Evolutionary conservation across 2,329 filamentous ascomycete species (phyloP), one percentile per base, ranked within the genome.

Genomic region (Harringtonia lauricola): DNA sequence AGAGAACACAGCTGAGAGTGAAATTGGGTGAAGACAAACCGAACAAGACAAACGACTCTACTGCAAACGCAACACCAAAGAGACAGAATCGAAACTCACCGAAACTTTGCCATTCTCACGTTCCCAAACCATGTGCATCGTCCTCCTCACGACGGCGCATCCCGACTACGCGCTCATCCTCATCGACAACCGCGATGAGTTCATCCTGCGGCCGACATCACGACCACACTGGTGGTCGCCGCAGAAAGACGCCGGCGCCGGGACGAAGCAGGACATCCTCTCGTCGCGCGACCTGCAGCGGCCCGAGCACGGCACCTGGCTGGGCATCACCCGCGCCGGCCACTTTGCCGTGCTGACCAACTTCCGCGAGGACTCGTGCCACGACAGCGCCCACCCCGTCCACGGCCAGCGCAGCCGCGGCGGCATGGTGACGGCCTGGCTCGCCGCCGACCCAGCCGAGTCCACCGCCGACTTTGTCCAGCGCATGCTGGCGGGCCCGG

Each of bases 181-280:
- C 47, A 68, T 88, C 57, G 78, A 88, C 64, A 90, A 90, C 60
- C 76, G 85, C 53, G 85, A 90, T 65, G 83, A 82, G 58, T 82
- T 74, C 62, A 75, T 82, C 49, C 67, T 80, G 14, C 70, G 78
- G 24, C 78, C 78, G 4, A 82, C 78, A 2, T 78, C 72, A 42
- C 66, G 73, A 46, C 77, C 77, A 8, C 71, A 79, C 58, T 82
- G 77, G 77, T 82, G 77, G 76, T 58, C 33, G 63, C 65, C 28
- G 64, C 48, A 59, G 35, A 51, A 44, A 45, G 10, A 43, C 42
- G 12, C 40, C n/a, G n/a, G n/a, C n/a, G n/a, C 44, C 9, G 42
- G 36, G 13, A 43, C 50, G 33, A 44, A 22, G 9, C 33, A 47
- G 35, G 43, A 66, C 45, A 64, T 81, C 41, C 68, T 82, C 26